Base-by-base conservation (phyloP, 2,329 filamentous ascomycete species). In the Diaporthe capsici region DNA sequence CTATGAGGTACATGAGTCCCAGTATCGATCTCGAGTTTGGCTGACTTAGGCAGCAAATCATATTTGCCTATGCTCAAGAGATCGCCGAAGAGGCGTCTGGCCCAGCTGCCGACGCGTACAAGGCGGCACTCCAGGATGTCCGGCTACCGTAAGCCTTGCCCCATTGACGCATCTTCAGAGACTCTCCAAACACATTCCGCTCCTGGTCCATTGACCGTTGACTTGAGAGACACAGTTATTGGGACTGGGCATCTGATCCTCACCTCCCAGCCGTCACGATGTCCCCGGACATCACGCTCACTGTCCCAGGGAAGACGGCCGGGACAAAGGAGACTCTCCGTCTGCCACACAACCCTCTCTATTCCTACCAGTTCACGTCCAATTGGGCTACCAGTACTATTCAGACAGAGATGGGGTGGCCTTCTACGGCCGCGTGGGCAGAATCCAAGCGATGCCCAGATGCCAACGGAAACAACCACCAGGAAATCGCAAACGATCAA, bases 401-500 rank as follows among this genome's bases (percentile, higher is more conserved):
- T 12, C 65, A 70, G 12, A 53, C n/a, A 4, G 44, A 70, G 37
- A 51, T 70, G 65, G 15, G 15, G 1, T 70, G 65, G 65, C 25
- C 28, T 9, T 51, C 65, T 13, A 53, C 65, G 20, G 39, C n/a
- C 8, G 68, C n/a, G 8, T 71, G 68, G 68, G n/a, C 20, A 60
- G 68, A 71, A 34, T 71, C 68, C 13, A 71, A 71, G 51, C 68
- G 68, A 8, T 71, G 68, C n/a, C 68, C 68, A 1, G 68, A 71
- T 37, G 34, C 68, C 34, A 42, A 44, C 39, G 68, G 68, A 10
- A 71, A 71, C 2, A 71, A 28, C 49, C 57, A 72, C 53, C 71
- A 60, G 22, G 71, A 55, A 49, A 44, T 72, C 2, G 71, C 71
- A 3, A n/a, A 72, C 22, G 25, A 15, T 12, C 71, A 72, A 20